phyloP scores from a whole-genome alignment of 495 filamentous ascomycete genomes.

The Astrocystis sublimbata region DNA sequence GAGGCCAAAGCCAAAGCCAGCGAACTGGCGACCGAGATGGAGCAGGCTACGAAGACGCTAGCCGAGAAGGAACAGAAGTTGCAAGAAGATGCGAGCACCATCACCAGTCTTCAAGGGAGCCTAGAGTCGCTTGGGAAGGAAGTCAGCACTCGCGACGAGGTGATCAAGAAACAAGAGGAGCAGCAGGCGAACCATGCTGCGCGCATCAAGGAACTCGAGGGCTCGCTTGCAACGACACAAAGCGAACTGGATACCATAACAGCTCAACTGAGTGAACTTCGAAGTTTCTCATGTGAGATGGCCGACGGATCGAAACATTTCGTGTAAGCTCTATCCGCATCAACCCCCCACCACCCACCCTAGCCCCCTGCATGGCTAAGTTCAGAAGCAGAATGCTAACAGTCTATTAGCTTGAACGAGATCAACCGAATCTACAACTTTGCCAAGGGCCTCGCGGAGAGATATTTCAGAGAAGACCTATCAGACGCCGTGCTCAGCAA shows the following conservation, averaged over 20 bases:
- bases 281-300: background rate
- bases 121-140: background rate
- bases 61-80: slow-evolving; percentile 8
- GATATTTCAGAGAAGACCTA: slow-evolving; percentile 3
- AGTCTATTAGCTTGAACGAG: background rate
- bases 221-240: background rate
- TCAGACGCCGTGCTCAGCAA: background rate
- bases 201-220: slow-evolving; percentile 6
- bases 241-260: background rate
- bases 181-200: background rate
- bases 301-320: background rate
- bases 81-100: background rate
- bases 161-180: slow-evolving; percentile 2
- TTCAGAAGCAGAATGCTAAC: background rate
- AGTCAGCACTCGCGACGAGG: background rate
- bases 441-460: background rate
- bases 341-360: too few species aligned
- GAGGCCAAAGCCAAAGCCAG: background rate
- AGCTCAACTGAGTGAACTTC: slow-evolving; percentile 9
- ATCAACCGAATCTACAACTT: slow-evolving; percentile 10
- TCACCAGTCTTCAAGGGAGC: background rate
- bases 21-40: background rate
- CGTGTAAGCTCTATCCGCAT: slow-evolving; percentile 10
- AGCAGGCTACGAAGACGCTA: background rate
- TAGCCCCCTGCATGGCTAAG: background rate